These are phyloP conservation scores for Chrysopogon serrulatus DNA, from an alignment of 176 grass and related monocot genomes.

Conservation along the genomic window DNA sequence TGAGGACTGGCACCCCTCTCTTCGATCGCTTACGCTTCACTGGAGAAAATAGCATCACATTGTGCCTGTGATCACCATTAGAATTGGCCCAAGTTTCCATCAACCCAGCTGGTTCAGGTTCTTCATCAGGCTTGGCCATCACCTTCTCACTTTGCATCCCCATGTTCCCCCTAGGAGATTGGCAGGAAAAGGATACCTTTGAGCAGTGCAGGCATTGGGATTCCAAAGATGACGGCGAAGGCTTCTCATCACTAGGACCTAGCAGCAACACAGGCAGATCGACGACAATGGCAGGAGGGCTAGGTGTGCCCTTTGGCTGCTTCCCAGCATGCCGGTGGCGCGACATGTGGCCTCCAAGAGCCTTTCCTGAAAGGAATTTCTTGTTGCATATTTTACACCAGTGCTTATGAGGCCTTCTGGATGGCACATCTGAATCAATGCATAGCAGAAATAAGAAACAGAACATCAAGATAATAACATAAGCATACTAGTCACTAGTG, in stretches of 20 bases:
- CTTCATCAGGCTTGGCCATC: slow-evolving; percentile 5
- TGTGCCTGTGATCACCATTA: neutral
- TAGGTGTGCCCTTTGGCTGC: slow-evolving; percentile 7
- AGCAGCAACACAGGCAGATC: slow-evolving; percentile 4
- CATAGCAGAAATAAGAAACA: slow-evolving; percentile 6
- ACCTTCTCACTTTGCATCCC: neutral
- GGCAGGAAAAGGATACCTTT: slow-evolving; percentile 19
- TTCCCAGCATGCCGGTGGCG: slow-evolving; percentile 15
- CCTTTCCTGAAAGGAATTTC: slow-evolving; percentile 37
- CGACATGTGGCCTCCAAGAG: slow-evolving; percentile 59
- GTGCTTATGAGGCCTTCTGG: slow-evolving; percentile 19
- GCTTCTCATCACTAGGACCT: slow-evolving; percentile 9
- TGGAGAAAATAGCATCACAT: slow-evolving; percentile 2
- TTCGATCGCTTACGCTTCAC: slow-evolving; percentile 37
- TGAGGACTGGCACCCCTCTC: neutral
- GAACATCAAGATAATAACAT: slow-evolving; percentile 2
- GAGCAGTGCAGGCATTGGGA: slow-evolving; percentile 19
- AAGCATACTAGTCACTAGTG: neutral
- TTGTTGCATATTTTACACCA: slow-evolving; percentile 35
- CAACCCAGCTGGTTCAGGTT: slow-evolving; percentile 3
- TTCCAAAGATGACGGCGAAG: neutral
- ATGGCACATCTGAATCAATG: slow-evolving; percentile 16
- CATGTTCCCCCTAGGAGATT: slow-evolving; percentile 4
- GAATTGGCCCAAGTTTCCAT: neutral
- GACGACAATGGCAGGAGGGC: neutral